These are phyloP conservation scores for Penicillium sclerotigenum DNA, from an alignment of 2,329 filamentous ascomycete species.

Conservation along the genomic window DNA sequence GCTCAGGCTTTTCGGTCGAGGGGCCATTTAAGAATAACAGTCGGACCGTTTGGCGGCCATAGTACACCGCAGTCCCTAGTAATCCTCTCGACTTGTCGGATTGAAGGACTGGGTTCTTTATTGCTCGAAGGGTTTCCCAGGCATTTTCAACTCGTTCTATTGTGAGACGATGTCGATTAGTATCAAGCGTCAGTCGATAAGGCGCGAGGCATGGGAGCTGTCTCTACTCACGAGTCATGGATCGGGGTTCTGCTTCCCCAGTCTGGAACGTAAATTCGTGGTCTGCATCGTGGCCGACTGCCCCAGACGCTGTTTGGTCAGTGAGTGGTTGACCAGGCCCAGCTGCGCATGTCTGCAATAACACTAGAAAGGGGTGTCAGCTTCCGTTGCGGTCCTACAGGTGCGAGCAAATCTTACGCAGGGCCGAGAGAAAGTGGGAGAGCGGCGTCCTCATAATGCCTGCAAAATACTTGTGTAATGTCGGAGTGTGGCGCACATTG, in stretches of 20 bases:
- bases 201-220: background rate
- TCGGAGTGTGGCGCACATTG: constrained; percentile 34
- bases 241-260: constrained; percentile 17
- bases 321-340: constrained; percentile 25
- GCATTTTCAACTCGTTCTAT: constrained; percentile 35
- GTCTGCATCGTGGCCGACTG: constrained; percentile 17
- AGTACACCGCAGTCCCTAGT: constrained; percentile 57
- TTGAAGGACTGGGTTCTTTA: constrained; percentile 24
- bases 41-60: constrained; percentile 60
- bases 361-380: constrained; percentile 31
- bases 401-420: constrained; percentile 29
- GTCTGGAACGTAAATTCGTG: constrained; percentile 23
- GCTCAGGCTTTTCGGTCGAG: constrained; percentile 43
- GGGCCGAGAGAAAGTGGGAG: constrained; percentile 34
- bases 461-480: constrained; percentile 18
- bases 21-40: constrained; percentile 65
- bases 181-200: background rate
- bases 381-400: constrained; percentile 5
- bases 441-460: constrained; percentile 38
- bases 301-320: constrained; percentile 17
- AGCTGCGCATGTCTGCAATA: constrained; percentile 30
- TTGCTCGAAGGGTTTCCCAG: constrained; percentile 29
- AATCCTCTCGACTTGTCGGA: constrained; percentile 55
- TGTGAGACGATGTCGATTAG: constrained; percentile 7
- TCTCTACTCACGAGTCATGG: constrained; percentile 31